Evolutionary conservation across 805 yeast genomes (phyloP), one percentile per base, ranked within the genome.

Genomic region (Teunomyces kruisii): DNA sequence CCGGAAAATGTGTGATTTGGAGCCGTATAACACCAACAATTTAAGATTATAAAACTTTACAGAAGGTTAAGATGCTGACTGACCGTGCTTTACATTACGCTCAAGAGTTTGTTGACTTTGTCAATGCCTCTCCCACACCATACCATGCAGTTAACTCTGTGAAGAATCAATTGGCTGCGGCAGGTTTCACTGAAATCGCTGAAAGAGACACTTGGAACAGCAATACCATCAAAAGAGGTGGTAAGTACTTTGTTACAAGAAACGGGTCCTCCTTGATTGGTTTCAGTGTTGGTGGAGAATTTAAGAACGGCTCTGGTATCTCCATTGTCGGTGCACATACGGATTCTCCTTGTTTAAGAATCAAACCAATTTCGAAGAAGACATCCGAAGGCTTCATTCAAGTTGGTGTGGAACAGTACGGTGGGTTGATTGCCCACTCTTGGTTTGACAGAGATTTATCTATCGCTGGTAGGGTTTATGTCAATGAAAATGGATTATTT

Each of bases 391-490:
- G 96, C 1, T 92, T 82, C 57, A 76, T 81, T 44, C 96, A 91
- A 63, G 81, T 94, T 14, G 98, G 96, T 31, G 96, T 94, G 8
- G 98, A 94, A 65, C 80, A 84, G 40, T 92, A 92, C 59, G 98
- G 99, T 45, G 98, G 98, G 29, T 94, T 96, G 41, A 83, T 91
- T 44, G 94, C 97, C 82, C 97, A 88, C 61, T 81, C 96, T 4
- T 92, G 98, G 97, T 92, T 94, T 59, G 99, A 92, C 64, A 81
- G 97, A 48, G 97, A 92, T 63, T 75, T 94, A 55, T 78, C 92
- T 31, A 71, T 90, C 48, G 98, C 97, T 7, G 99, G 99, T 12
- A 76, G 98, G 53, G 96, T 92, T 1, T 84, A 84, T 60, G 85
- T 88, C 13, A 74, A 68, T 32, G 67, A 62, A 3, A 52, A 65